Evolutionary conservation across 805 yeast species (phyloP), one percentile per base, ranked within the genome.

Genomic region (Wickerhamiella sorbophila): DNA sequence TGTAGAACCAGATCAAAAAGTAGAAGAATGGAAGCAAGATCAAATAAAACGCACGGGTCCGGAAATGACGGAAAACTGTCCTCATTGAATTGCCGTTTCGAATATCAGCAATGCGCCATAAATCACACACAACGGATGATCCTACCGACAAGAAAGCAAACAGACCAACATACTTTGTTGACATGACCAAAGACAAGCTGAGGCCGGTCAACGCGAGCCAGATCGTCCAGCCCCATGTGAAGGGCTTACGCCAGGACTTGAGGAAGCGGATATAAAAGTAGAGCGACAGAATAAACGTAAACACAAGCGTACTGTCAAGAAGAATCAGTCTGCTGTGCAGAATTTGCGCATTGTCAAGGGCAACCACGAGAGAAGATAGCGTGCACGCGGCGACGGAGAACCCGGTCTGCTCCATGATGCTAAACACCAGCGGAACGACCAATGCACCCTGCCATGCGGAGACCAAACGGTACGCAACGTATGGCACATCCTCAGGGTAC

Each of bases 141-240:
- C 99, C 99, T 43, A 91, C 86, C 48, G 86, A 65, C 15, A 85
- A 61, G 44, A 94, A 88, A 46, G 84, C 83, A 55, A 91, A 84
- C 43, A 88, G 70, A 53, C 99, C 99, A 44, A 91, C 97, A 95
- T 87, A 85, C 64, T 91, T 91, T 44, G 86, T 94, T 22, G 94
- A 80, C 57, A 88, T 79, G 16, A 87, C 81, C 60, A 91, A 82
- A 33, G 98, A 97, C 54, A 91, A 75, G 36, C 75, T 67, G 40
- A 85, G 64, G 50, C 99, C 99, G 6, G 94, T 81, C 44, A 81
- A 63, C 19, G 79, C 52, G 40, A 91, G 63, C 95, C 96, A 88
- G 58, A 75, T 76, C 94, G 94, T 91, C 96, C 98, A 88, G 56
- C 74, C 71, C 54, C 77, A 66, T 10, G 81, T 57, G 56, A 87